These are phyloP conservation scores for Phytopythium aichiense DNA, from an alignment of 352 stramenopile genomes.

Conservation along the genomic window DNA sequence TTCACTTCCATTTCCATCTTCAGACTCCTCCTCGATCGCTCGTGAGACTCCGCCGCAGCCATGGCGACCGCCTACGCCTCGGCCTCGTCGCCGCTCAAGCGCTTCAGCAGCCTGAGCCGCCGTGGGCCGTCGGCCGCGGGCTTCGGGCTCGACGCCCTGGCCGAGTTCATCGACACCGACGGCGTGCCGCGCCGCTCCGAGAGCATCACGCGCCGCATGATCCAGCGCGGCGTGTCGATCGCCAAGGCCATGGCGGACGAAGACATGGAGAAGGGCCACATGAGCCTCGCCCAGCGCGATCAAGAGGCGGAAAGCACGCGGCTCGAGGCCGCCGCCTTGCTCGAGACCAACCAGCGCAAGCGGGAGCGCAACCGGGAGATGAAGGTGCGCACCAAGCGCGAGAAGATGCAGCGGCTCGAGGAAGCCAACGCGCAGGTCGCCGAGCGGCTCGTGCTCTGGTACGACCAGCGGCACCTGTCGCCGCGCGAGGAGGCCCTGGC, in stretches of 20 bases:
- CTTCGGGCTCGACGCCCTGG: constrained; percentile 27
- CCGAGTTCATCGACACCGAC: constrained; percentile 41
- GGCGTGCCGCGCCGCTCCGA: constrained; percentile 37
- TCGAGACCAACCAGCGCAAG: constrained; percentile 13
- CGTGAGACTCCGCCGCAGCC: background rate
- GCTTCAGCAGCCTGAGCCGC: background rate
- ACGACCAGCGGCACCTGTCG: constrained; percentile 21
- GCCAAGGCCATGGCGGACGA: constrained; percentile 17
- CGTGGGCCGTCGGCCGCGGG: background rate
- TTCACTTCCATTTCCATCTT: background rate
- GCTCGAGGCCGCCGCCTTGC: background rate
- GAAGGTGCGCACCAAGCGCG: constrained; percentile 28
- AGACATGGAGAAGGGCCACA: constrained; percentile 24
- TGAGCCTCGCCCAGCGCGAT: constrained; percentile 9
- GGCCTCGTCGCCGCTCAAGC: constrained; percentile 1
- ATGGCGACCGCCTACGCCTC: background rate
- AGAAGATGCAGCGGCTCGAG: constrained; percentile 25
- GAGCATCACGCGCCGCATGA: constrained; percentile 23
- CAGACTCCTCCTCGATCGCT: background rate
- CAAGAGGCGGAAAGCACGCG: constrained; percentile 3
- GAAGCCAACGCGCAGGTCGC: constrained; percentile 28
- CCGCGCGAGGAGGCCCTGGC: constrained; percentile 13
- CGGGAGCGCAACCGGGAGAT: constrained; percentile 23
- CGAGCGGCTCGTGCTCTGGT: constrained; percentile 24
- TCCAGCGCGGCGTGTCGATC: constrained; percentile 34